Evolutionary conservation across 2,329 filamentous ascomycete species (phyloP), one percentile per base, ranked within the genome.

Genomic region (Leptographium wingfieldii): DNA sequence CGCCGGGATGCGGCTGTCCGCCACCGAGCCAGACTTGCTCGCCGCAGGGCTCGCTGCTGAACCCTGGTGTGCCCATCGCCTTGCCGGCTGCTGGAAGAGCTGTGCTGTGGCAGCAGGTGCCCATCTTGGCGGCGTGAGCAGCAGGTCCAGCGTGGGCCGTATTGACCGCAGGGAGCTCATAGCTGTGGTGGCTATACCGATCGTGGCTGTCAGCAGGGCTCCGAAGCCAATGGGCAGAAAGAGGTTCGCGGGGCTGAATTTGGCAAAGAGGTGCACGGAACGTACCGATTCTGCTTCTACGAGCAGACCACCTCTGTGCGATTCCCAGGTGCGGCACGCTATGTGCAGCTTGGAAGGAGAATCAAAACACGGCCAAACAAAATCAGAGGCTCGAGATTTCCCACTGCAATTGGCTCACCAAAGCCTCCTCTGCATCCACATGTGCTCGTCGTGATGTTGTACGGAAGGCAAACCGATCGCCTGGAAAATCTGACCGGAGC

Each of bases 1-100:
- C 29, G 78, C 69, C 3, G 92, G 92, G 38, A 83, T 43, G 4
- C 58, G 43, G 11, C 12, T 31, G 43, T 22, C 11, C n/a, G 10
- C 27, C 54, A 2, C 9, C 22, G 33, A 2, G 29, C 31, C 6
- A 4, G 49, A 3, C 27, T 10, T 54, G 14, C 22, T 22, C 22
- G 52, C 9, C 22, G 52, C 29, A 3, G 52, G 1, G 12, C 29
- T 19, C 3, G 19, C 29, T 10, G 31, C 33, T 3, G 52, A 31
- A 1, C 19, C 27, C 10, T 31, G 6, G 31, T 33, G 52, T n/a
- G 55, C 55, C 55, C 55, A 56, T 33, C 55, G 38, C 40, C 27
- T 40, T 56, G 40, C 40, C 14, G 55, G 54, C 38, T 10, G 43
- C 19, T 35, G 33, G 33, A 51, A 29, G n/a, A 57, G 40, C 14